phyloP scores from a whole-genome alignment of 495 filamentous ascomycete species.

The Tricharina praecox region DNA sequence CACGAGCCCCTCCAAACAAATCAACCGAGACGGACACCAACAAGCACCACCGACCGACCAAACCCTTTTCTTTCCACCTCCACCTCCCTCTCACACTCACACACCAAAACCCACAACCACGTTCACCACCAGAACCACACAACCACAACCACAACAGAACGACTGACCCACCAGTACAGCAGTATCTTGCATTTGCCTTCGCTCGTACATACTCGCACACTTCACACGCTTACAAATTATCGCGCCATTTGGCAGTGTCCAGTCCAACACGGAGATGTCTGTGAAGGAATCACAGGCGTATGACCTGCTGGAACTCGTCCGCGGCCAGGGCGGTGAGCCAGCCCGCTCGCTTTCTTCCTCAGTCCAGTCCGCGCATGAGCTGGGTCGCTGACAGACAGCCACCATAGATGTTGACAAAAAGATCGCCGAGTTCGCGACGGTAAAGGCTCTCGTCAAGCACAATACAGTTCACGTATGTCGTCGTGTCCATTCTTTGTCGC shows the following conservation, averaged over 20 bases:
- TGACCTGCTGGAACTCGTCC: conserved; percentile 22
- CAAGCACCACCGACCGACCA: too few species aligned
- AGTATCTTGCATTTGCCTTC: too few species aligned
- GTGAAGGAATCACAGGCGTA: conserved; percentile 24
- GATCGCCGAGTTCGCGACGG: conserved; percentile 22
- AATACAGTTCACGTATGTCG: conserved; percentile 24
- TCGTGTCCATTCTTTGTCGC: not conserved
- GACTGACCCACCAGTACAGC: too few species aligned
- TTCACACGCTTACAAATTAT: not conserved
- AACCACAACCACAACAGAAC: not conserved
- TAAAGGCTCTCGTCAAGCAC: conserved; percentile 26
- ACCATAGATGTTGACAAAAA: conserved; percentile 23
- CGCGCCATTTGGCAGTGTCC: conserved; percentile 2
- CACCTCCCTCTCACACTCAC: not conserved
- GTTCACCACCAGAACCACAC: not conserved
- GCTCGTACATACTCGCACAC: too few species aligned
- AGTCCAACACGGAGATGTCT: conserved; percentile 14
- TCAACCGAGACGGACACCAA: too few species aligned
- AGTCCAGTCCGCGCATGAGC: not conserved
- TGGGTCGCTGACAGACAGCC: not conserved
- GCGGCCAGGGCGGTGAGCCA: conserved; percentile 17
- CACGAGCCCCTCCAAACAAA: too few species aligned
- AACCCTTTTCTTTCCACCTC: not conserved
- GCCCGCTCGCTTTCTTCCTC: not conserved
- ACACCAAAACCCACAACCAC: too few species aligned